A percentile compares a stretch with the other conserved stretches of the same genome.
phyloP scores from a whole-genome alignment of 2,329 filamentous ascomycete genomes.

The Botryotinia convoluta region DNA sequence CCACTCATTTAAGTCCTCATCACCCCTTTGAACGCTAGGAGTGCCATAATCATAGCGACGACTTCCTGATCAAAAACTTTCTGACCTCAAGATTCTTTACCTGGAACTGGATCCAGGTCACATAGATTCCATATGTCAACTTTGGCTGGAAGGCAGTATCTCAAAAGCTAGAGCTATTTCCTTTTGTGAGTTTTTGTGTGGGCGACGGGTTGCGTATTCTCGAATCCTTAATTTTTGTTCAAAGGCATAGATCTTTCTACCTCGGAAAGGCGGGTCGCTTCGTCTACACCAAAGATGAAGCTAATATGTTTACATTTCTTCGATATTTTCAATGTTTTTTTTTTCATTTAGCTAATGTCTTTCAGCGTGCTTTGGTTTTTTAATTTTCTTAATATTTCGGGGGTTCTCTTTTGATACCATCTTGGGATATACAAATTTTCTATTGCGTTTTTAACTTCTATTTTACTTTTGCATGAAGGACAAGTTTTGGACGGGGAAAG shows the following conservation, averaged over 20 bases:
- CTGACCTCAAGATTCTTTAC: slow-evolving; percentile 21
- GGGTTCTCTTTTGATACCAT: slow-evolving; percentile 16
- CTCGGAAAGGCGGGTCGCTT: slow-evolving; percentile 34
- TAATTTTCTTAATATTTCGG: not conserved
- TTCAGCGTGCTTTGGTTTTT: not conserved
- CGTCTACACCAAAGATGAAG: slow-evolving; percentile 26
- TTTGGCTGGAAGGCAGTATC: not conserved
- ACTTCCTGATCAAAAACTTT: slow-evolving; percentile 13
- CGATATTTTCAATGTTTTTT: not conserved
- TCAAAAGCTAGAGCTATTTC: not conserved
- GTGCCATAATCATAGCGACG: slow-evolving; percentile 14
- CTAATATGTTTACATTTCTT: not conserved
- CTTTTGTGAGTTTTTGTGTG: slow-evolving; percentile 21
- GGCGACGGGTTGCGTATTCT: slow-evolving; percentile 29
- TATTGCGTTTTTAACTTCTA: not conserved
- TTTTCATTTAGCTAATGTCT: not conserved
- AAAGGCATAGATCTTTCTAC: slow-evolving; percentile 46
- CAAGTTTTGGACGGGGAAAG: not conserved
- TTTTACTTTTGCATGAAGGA: not conserved
- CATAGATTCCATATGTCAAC: slow-evolving; percentile 29
- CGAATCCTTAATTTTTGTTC: slow-evolving; percentile 26
- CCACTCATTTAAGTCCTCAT: slow-evolving; percentile 6
- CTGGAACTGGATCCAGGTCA: slow-evolving; percentile 44
- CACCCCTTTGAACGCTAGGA: slow-evolving; percentile 1
- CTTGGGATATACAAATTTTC: slow-evolving; percentile 11